phyloP scores from a whole-genome alignment of 345 rosid genomes.

The Punica granatum region DNA sequence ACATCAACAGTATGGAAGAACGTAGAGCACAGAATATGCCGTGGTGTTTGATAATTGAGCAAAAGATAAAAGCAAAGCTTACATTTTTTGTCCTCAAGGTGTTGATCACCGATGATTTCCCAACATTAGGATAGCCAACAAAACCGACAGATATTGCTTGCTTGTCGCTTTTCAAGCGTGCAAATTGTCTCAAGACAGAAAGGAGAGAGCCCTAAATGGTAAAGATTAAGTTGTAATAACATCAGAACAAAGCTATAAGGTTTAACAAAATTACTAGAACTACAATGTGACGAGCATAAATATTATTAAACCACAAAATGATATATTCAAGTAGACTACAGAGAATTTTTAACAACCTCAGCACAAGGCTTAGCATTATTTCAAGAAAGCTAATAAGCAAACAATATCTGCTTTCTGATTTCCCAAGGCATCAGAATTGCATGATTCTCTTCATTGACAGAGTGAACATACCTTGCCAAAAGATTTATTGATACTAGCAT shows the following conservation, averaged over 20 bases:
- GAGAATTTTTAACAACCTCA: background rate
- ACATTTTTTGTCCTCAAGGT: constrained; percentile 92
- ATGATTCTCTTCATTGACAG: background rate
- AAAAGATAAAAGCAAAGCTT: constrained; percentile 7
- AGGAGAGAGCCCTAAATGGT: constrained; percentile 75
- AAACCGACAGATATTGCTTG: constrained; percentile 96
- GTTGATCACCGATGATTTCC: constrained; percentile 94
- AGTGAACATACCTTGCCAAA: constrained; percentile 70
- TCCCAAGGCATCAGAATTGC: background rate
- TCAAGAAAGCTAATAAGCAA: background rate
- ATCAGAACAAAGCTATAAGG: background rate
- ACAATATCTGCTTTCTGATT: background rate
- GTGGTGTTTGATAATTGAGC: background rate
- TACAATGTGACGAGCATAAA: background rate
- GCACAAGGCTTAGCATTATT: background rate
- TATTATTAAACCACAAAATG: background rate
- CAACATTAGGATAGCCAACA: constrained; percentile 95
- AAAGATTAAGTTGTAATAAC: background rate
- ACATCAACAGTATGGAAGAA: background rate
- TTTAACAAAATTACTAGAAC: background rate
- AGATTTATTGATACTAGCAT: constrained; percentile 84
- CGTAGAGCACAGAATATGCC: background rate
- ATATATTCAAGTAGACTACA: background rate
- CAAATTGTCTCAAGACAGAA: constrained; percentile 81
- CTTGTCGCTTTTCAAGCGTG: constrained; percentile 87